phyloP scores from a whole-genome alignment of 176 grass and related monocot genomes.

The Stipa capillata region DNA sequence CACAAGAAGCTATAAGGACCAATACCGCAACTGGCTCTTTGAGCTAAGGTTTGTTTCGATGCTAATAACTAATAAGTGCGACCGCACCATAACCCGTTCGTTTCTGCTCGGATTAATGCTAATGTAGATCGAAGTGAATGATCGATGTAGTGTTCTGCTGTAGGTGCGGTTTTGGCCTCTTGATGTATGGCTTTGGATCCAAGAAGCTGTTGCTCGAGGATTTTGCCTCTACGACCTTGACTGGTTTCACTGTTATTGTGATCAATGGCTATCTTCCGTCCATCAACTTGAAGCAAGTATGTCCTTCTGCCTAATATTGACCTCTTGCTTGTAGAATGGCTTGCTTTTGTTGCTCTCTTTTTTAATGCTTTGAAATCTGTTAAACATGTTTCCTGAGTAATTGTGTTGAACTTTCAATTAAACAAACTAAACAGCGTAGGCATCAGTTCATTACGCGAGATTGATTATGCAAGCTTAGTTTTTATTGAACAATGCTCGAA shows the following conservation, averaged over 20 bases:
- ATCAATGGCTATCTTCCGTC: slow-evolving; percentile 89
- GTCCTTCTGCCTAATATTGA: not conserved
- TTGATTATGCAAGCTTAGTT: not conserved
- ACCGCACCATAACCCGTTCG: not conserved
- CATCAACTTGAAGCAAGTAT: slow-evolving; percentile 86
- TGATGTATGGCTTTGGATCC: slow-evolving; percentile 97
- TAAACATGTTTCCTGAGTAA: not conserved
- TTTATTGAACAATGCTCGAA: not conserved
- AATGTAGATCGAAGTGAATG: not conserved
- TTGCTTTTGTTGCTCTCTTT: not conserved
- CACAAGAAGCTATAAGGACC: slow-evolving; percentile 47
- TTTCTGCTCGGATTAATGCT: not conserved
- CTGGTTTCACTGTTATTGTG: slow-evolving; percentile 61
- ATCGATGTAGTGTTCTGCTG: not conserved
- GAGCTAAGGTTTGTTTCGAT: slow-evolving; percentile 51
- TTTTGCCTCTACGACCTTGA: slow-evolving; percentile 73
- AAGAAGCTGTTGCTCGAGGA: slow-evolving; percentile 71
- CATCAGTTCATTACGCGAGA: not conserved
- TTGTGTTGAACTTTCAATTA: not conserved
- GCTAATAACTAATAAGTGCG: not conserved
- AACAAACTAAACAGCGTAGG: not conserved
- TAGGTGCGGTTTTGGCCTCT: slow-evolving; percentile 67
- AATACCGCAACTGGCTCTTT: slow-evolving; percentile 88
- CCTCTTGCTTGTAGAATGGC: not conserved
- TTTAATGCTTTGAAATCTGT: not conserved